Base-by-base conservation (phyloP, 345 rosid genomes). In the Angophora floribunda region DNA sequence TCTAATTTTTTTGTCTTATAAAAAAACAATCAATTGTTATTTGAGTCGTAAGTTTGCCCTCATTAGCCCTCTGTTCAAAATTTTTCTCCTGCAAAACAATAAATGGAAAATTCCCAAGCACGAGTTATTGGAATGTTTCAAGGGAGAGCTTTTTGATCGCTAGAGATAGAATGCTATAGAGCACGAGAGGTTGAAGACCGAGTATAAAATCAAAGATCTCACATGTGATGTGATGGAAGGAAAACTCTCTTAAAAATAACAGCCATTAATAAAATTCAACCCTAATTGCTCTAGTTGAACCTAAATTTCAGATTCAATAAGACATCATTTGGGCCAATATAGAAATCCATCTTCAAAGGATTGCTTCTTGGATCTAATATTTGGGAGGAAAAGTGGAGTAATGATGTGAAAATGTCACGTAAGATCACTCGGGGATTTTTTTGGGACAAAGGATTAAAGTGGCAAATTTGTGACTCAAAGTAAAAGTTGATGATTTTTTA, bases 71-170 rank as follows among this genome's bases (percentile, higher is more conserved):
- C 41, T 36, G 0, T 26, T 26, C 15, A 0, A 11, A n/a, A 59
- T 26, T 59, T 59, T 0, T 61, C 7, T 1, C 26, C 26, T 14
- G 26, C 16, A 61, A 28, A 36, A 0, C 3, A 28, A 61, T 14
- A 28, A 7, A 59, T 59, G 67, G 7, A 59, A 59, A 59, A 28
- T 0, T 61, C 1, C 6, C 2, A 61, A 61, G 14, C 16, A 61
- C 0, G 7, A 61, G 67, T 28, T 61, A 61, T 2, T 61, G 7
- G 32, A 61, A 12, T 61, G 32, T 9, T 7, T 0, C 5, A 8
- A 59, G 1, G 3, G 6, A 11, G 6, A 59, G 32, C 32, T 59
- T 0, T 59, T 28, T 59, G 1, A 1, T 0, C 0, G 4, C 13
- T 4, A 50, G 51, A 50, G 51, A 50, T 50, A 13, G 51, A 50